A percentile compares a stretch with the other conserved stretches of the same genome.
These are phyloP conservation scores for Erysimum pusillum DNA, from an alignment of 441 rosid species.

Conservation along the genomic window DNA sequence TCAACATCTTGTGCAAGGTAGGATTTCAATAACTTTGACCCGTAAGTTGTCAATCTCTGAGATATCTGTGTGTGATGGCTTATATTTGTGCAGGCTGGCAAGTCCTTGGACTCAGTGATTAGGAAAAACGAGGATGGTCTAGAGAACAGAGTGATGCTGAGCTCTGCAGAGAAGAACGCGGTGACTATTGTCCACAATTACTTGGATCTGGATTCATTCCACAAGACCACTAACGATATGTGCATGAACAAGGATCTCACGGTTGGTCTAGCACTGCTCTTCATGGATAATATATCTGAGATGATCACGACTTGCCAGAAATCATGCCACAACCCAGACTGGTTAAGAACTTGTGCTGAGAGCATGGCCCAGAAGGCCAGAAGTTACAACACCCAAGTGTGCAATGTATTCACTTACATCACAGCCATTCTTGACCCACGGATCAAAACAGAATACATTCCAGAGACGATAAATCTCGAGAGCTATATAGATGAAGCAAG, in stretches of 20 bases:
- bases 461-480: slow-evolving; percentile 72
- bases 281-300: slow-evolving; percentile 95
- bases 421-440: slow-evolving; percentile 92
- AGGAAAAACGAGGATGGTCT: slow-evolving; percentile 71
- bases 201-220: slow-evolving; percentile 90
- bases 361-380: slow-evolving; percentile 88
- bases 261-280: slow-evolving; percentile 84
- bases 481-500: slow-evolving; percentile 90
- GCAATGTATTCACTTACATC: slow-evolving; percentile 85
- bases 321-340: slow-evolving; percentile 75
- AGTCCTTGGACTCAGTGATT: slow-evolving; percentile 78
- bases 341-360: slow-evolving; percentile 85
- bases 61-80: slow-evolving; percentile 2
- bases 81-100: slow-evolving; percentile 67
- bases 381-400: slow-evolving; percentile 73
- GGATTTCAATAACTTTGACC: slow-evolving; percentile 24
- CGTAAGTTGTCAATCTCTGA: slow-evolving; percentile 14
- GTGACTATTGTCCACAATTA: slow-evolving; percentile 66
- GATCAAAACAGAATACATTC: slow-evolving; percentile 84
- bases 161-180: slow-evolving; percentile 69
- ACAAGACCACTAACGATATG: slow-evolving; percentile 83
- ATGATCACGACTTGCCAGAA: slow-evolving; percentile 73
- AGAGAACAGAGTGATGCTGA: slow-evolving; percentile 64
- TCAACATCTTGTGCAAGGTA: slow-evolving; percentile 83
- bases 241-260: slow-evolving; percentile 79